Evolutionary conservation across 2,329 filamentous ascomycete genomes (phyloP).

Genomic region (Pyrenochaeta sp.): DNA sequence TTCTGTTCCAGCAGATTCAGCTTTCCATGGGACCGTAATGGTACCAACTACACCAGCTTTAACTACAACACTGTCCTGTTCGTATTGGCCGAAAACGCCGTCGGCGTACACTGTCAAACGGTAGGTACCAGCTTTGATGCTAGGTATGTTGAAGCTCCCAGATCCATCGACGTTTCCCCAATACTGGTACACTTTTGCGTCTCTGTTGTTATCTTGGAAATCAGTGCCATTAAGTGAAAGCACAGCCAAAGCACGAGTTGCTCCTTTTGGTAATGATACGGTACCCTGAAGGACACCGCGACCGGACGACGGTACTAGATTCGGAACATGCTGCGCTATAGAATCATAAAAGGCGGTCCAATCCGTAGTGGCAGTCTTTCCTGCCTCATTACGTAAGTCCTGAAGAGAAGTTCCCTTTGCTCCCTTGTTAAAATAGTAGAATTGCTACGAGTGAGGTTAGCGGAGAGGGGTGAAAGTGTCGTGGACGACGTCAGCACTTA

Average conservation of each 20-base stretch:
- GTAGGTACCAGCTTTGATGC: constrained; percentile 66
- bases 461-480: neutral
- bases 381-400: constrained; percentile 62
- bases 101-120: constrained; percentile 69
- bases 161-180: constrained; percentile 59
- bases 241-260: constrained; percentile 62
- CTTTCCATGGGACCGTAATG: constrained; percentile 55
- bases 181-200: constrained; percentile 67
- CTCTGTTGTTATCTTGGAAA: constrained; percentile 66
- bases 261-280: constrained; percentile 61
- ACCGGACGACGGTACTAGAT: constrained; percentile 62
- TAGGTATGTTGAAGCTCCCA: constrained; percentile 61
- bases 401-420: constrained; percentile 43
- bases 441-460: constrained; percentile 54
- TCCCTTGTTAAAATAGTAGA: constrained; percentile 69
- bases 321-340: constrained; percentile 66
- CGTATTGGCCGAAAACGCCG: constrained; percentile 67
- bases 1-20: constrained; percentile 65
- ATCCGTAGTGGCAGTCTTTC: constrained; percentile 56
- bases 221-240: constrained; percentile 61
- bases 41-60: constrained; percentile 46
- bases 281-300: constrained; percentile 61
- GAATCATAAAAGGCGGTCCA: constrained; percentile 71
- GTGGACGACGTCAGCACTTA: constrained; percentile 4
- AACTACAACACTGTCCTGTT: constrained; percentile 60